Evolutionary conservation across 2,329 filamentous ascomycete species (phyloP), one percentile per base, ranked within the genome.

Genomic region (Xylariaceae sp.): DNA sequence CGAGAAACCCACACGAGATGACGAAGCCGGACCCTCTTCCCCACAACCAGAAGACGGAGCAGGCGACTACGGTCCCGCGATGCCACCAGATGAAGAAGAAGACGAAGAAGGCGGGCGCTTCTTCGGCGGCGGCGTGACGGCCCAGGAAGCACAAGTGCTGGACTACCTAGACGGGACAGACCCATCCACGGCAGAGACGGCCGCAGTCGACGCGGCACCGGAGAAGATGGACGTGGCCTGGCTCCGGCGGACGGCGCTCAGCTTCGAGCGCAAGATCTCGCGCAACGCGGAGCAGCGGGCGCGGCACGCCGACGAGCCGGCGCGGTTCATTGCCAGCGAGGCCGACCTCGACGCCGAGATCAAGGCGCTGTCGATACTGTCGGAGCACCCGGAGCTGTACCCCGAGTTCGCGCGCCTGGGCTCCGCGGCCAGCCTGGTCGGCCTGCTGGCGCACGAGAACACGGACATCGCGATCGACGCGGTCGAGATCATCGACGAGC

Each of bases 31-130:
- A 1, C 69, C 71, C 2, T 70, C 76, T 30, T 64, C 74, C 16
- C 67, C 71, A 1, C 74, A 75, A 9, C 67, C 3, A 6, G 69
- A 71, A 29, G 64, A 67, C 9, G 57, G 56, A 3, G 59, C 57
- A 3, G 59, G 47, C 13, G 54, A 57, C 32, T 57, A 58, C 35
- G 57, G 56, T 8, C 57, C 57, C 4, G 47, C 43, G 3, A 40
- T 52, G 11, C 52, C 54, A 2, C 55, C 54, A 1, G 55, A 53
- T 19, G 60, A 59, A 17, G 60, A 59, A 8, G 61, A 54, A 40
- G 85, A 90, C 50, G 89, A 95, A 53, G 88, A 95, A 37, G 92
- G 94, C 48, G 92, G 90, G 1, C 82, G 92, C 9, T 98, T 98
- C 69, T 98, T 96, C 54, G 92, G 90, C 30, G 86, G 88, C 38